Evolutionary conservation across 2,329 filamentous ascomycete genomes (phyloP).

Genomic region (Apiospora phragmitis): DNA sequence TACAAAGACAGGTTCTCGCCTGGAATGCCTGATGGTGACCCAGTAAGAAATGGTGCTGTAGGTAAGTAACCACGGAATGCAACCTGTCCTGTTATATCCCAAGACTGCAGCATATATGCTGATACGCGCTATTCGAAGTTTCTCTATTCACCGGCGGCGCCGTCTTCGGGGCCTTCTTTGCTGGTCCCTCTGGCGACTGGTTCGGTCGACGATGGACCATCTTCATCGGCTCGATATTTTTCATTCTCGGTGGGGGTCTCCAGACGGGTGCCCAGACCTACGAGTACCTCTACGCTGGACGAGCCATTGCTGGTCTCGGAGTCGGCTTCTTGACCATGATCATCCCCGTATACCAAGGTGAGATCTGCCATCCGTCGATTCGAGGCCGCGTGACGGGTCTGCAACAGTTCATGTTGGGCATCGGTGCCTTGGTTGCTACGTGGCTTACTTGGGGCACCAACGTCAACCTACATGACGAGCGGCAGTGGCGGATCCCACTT

Average conservation of each 20-base stretch:
- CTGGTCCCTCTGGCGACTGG: slow-evolving; percentile 57
- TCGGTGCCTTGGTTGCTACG: slow-evolving; percentile 70
- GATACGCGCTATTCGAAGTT: slow-evolving; percentile 39
- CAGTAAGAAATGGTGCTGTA: slow-evolving; percentile 56
- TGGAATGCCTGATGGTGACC: slow-evolving; percentile 7
- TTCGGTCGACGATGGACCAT: slow-evolving; percentile 69
- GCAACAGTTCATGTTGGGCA: slow-evolving; percentile 81
- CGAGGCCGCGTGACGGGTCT: slow-evolving; percentile 73
- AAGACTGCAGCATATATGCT: background rate
- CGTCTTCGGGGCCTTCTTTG: slow-evolving; percentile 62
- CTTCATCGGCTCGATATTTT: slow-evolving; percentile 67
- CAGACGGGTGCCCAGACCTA: slow-evolving; percentile 66
- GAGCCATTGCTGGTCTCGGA: slow-evolving; percentile 67
- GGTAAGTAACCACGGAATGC: background rate
- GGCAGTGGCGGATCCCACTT: slow-evolving; percentile 57
- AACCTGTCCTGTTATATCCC: background rate
- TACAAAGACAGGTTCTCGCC: slow-evolving; percentile 43
- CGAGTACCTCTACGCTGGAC: slow-evolving; percentile 67
- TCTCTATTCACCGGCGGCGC: slow-evolving; percentile 74
- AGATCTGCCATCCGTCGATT: slow-evolving; percentile 76
- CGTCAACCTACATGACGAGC: slow-evolving; percentile 28
- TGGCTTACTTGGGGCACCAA: slow-evolving; percentile 69
- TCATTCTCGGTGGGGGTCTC: slow-evolving; percentile 69
- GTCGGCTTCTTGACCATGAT: slow-evolving; percentile 46
- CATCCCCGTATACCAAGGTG: slow-evolving; percentile 71